These are phyloP conservation scores for Grigorovia humatica DNA, from an alignment of 805 yeast species.

Conservation along the genomic window DNA sequence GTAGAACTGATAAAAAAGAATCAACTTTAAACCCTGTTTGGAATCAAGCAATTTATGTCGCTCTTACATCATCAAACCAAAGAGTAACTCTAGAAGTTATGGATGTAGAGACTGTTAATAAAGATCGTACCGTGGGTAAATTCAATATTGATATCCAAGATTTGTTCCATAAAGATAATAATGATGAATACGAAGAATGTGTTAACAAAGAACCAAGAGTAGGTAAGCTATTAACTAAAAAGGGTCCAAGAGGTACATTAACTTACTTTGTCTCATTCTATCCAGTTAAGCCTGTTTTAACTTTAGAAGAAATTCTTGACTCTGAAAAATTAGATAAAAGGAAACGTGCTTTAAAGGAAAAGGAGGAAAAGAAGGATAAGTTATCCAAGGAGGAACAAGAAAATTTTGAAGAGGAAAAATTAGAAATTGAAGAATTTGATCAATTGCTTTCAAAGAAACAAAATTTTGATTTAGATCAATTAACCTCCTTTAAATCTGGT, in stretches of 20 bases:
- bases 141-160: constrained; percentile 61
- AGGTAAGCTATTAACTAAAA: constrained; percentile 57
- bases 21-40: constrained; percentile 71
- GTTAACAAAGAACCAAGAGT: constrained; percentile 46
- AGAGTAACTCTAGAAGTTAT: constrained; percentile 76
- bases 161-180: constrained; percentile 47
- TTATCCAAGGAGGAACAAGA: constrained; percentile 21
- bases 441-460: constrained; percentile 34
- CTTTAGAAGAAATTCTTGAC: constrained; percentile 61
- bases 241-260: constrained; percentile 76
- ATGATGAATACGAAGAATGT: constrained; percentile 54
- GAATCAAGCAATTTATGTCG: constrained; percentile 73
- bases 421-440: constrained; percentile 28
- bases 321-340: constrained; percentile 35
- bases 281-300: constrained; percentile 71
- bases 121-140: constrained; percentile 81
- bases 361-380: constrained; percentile 28
- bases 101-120: constrained; percentile 75
- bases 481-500: constrained; percentile 58
- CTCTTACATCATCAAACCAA: constrained; percentile 77
- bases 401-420: constrained; percentile 22
- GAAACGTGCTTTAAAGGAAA: constrained; percentile 29
- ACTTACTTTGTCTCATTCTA: constrained; percentile 70
- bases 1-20: constrained; percentile 61
- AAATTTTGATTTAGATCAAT: constrained; percentile 48